Conservation (phyloP, 306 rosid species). For the Begonia fuchsioides region DNA sequence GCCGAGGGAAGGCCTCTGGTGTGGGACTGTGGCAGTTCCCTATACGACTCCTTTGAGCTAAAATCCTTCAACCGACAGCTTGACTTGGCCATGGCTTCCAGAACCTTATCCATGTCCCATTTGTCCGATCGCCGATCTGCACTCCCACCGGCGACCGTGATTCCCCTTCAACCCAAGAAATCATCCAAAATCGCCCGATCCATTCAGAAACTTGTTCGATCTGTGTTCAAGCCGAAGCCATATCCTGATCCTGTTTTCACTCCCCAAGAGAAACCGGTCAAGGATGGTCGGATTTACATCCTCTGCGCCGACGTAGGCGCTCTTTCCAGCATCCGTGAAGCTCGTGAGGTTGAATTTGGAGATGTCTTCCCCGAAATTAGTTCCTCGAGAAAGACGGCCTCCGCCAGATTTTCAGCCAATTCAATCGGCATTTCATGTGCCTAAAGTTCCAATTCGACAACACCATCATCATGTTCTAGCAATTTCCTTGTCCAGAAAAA, state of each 20-base stretch:
- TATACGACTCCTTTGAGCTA: conserved; percentile 83
- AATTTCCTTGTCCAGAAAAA: neutral
- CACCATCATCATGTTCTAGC: neutral
- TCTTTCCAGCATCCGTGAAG: neutral
- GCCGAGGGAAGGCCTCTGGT: conserved; percentile 7
- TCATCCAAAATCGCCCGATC: conserved; percentile 9
- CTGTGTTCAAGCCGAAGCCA: conserved; percentile 6
- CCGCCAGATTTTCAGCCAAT: conserved; percentile 8
- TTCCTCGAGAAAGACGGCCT: conserved; percentile 2
- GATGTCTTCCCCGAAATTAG: conserved; percentile 7
- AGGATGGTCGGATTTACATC: neutral
- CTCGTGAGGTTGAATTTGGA: conserved; percentile 5
- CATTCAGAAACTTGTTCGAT: conserved; percentile 5
- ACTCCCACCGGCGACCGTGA: conserved; percentile 3
- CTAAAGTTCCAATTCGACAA: neutral
- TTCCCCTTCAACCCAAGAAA: neutral
- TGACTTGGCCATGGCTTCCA: conserved; percentile 54
- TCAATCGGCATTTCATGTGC: conserved; percentile 12
- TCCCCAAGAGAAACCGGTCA: neutral
- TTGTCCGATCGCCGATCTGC: conserved; percentile 23
- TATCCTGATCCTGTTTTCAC: neutral
- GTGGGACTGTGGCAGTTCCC: conserved; percentile 94
- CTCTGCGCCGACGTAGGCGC: neutral
- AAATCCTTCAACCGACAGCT: conserved; percentile 63
- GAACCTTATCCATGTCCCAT: conserved; percentile 64